Evolutionary conservation across 1,284 basidiomycete species (phyloP), one percentile per base, ranked within the genome.

Genomic region (Cutaneotrichosporon sp.): DNA sequence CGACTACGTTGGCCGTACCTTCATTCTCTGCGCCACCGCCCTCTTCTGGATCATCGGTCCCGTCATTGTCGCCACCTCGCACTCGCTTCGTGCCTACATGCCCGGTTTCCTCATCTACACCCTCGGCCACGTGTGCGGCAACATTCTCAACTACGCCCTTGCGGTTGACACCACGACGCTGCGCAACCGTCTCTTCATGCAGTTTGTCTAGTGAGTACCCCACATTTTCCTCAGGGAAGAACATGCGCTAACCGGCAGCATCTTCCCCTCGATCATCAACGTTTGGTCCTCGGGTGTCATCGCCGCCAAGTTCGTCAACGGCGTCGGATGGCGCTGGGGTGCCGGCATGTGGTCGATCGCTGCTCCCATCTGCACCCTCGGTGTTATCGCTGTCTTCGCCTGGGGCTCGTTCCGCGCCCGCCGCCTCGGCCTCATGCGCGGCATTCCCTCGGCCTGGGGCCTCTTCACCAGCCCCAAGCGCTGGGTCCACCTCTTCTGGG

Each of bases 281-380:
- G 49, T 67, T 18, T 69, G 66, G 68, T 59, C 63, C 2, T 53
- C 53, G 10, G 63, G 59, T 9, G 52, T 55, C 43, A 58, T 65
- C 18, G 63, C 63, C 6, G 34, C 47, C n/a, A 22, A 58, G 20
- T 46, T 59, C 1, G 33, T 42, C 14, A 31, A 58, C 4, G 64
- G 59, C 6, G 74, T 74, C 0, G 77, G 75, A 33, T 82, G 81
- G 81, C 67, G 72, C 50, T 81, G 78, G 77, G 80, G 78, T 55
- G 74, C 77, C 20, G 78, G 77, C 38, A 80, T 81, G 77, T 82
- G 76, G 73, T 75, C 72, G 14, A 80, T 81, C 66, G 80, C 82
- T 63, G 79, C 78, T 66, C 77, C 80, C 4, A 68, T 76, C 49
- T 67, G 69, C 55, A 52, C 71, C 16, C 36, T 80, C 18, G 78